These are phyloP conservation scores for Apiotrichum mycotoxinovorans DNA, from an alignment of 1,284 basidiomycete genomes.

Conservation along the genomic window DNA sequence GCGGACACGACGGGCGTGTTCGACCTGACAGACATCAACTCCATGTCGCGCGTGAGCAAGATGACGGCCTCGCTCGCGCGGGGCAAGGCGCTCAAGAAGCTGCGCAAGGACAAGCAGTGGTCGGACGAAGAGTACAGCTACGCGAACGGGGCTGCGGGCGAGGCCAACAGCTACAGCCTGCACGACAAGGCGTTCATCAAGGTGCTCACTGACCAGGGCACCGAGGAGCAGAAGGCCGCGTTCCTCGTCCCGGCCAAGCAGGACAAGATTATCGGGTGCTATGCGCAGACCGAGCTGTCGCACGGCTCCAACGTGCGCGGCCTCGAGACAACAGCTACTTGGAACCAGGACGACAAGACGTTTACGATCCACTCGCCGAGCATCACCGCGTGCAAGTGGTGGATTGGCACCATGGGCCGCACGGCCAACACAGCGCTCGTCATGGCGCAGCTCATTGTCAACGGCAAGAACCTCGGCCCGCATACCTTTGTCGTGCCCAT, in stretches of 20 bases:
- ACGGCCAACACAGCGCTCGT: constrained; percentile 58
- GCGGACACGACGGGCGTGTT: constrained; percentile 1
- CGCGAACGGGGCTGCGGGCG: constrained; percentile 4
- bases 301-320: constrained; percentile 59
- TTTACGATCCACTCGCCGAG: constrained; percentile 57
- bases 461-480: constrained; percentile 55
- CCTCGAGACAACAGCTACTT: constrained; percentile 58
- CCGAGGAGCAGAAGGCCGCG: constrained; percentile 9
- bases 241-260: constrained; percentile 13
- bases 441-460: constrained; percentile 56
- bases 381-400: constrained; percentile 55
- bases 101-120: constrained; percentile 10
- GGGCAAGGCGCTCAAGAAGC: constrained; percentile 12
- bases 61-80: constrained; percentile 10
- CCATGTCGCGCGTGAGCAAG: neutral
- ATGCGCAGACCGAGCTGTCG: constrained; percentile 54
- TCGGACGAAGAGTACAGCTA: constrained; percentile 3
- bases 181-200: constrained; percentile 17
- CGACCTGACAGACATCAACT: constrained; percentile 8
- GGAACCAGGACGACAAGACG: constrained; percentile 55
- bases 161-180: constrained; percentile 10
- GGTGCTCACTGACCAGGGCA: constrained; percentile 12
- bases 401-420: constrained; percentile 58
- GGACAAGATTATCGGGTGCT: constrained; percentile 54
- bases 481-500: constrained; percentile 59